phyloP scores from a whole-genome alignment of 176 grass and related monocot genomes.

The Bromus sterilis region DNA sequence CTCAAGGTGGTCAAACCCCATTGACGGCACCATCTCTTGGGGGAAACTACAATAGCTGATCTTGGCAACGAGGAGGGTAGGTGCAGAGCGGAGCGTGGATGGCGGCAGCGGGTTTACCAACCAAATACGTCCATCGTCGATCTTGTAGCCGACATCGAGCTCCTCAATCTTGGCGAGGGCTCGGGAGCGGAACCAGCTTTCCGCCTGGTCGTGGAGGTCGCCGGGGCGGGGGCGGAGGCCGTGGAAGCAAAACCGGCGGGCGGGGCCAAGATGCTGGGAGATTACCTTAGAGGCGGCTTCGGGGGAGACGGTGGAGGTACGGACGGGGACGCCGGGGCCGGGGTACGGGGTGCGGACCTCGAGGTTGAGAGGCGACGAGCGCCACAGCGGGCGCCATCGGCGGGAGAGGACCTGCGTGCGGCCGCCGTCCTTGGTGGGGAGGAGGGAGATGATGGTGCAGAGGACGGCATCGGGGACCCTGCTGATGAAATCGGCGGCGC shows the following conservation, averaged over 20 bases:
- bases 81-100: neutral
- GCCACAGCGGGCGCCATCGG: neutral
- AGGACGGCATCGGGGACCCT: neutral
- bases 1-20: neutral
- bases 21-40: neutral
- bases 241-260: neutral
- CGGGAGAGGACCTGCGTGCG: neutral
- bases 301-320: neutral
- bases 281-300: neutral
- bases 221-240: neutral
- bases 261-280: neutral
- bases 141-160: neutral
- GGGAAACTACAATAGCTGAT: neutral
- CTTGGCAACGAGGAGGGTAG: neutral
- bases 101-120: neutral
- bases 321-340: too few relatives aligned
- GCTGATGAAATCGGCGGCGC: neutral
- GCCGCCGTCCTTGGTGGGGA: neutral
- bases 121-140: neutral
- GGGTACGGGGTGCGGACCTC: neutral
- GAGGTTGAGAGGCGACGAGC: neutral
- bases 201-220: neutral
- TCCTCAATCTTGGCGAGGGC: neutral
- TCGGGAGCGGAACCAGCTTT: neutral
- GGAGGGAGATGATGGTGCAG: neutral